Base-by-base conservation (phyloP, 257 asterid species). In the Solanum okadae region DNA sequence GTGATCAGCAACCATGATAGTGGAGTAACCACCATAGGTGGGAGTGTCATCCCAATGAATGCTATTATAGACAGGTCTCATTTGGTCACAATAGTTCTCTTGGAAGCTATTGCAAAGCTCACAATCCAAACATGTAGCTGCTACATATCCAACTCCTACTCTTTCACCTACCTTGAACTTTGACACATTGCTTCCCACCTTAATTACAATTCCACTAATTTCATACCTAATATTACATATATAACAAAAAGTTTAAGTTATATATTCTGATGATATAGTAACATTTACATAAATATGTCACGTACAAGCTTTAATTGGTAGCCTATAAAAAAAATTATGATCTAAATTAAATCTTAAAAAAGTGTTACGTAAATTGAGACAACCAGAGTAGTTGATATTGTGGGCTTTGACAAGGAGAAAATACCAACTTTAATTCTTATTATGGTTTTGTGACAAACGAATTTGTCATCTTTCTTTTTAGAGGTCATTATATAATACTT, bases 11-110 rank as follows among this genome's bases (percentile, higher is more conserved):
- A 88, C 87, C 40, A 82, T 18, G 27, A 44, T 72, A 11, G 85
- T 82, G 56, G 89, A 88, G 31, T 37, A 87, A 42, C 89, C 86
- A 33, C 89, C 89, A 77, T 87, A 87, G 25, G 89, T 87, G 44
- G 82, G 63, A 18, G 44, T 75, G 29, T 34, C 79, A 77, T 87
- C 89, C 33, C 27, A 29, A 52, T 18, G 37, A 14, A n/a, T 27
- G 63, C 44, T 27, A 85, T 85, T 85, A 63, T 85, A 88, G 3
- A 81, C 79, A 25, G 76, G 22, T 29, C 35, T 29, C 72, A 70
- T 16, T 40, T 88, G 67, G 22, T 86, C 78, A 44, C 90, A 85
- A 10, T 85, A 85, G 6, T 72, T 85, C 70, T 88, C 88, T 6
- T 83, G 86, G 49, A 46, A 86, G 12, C 44, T 13, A 16, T 44